Evolutionary conservation across 208 protist genomes (phyloP), one percentile per base, ranked within the genome.

Genomic region (Crithidia fasciculata): DNA sequence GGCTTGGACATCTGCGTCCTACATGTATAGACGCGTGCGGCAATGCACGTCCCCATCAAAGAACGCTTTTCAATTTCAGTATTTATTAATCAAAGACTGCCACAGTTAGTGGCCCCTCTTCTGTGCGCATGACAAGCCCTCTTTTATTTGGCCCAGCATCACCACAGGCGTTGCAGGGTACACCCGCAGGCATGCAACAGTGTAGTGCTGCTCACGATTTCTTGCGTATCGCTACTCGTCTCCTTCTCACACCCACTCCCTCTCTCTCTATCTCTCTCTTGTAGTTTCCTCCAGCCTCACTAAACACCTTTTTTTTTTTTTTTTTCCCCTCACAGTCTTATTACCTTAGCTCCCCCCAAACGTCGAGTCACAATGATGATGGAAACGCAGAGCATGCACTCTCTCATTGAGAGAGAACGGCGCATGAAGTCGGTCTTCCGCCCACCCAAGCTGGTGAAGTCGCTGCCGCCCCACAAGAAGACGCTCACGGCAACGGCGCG

Each of bases 401-500:
- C 85, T 65, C 81, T 90, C 64, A 86, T 89, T 8, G 87, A 83
- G 55, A 74, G 73, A 19, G 89, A 94, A 52, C 74, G 76, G 36
- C 85, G 86, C 79, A 82, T 67, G 49, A 78, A 82, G 68, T 92
- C 89, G 0, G 76, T 88, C 39, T 94, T 94, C 70, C 87, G 86
- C 15, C 89, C 89, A 19, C 89, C 89, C 4, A 74, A 81, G 53
- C 82, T 87, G 39, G 13, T 78, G 8, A 88, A 83, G 75, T 64
- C 56, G 10, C 18, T 67, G 10, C 83, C 81, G 12, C 80, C 83
- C 13, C 65, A 76, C 10, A 88, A 90, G 67, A 85, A 81, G 50
- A 66, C 65, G 2, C 74, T 89, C 43, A 85, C 86, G 55, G 80
- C 85, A 0, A 89, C 80, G 16, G 83, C 87, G 40, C 73, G 71